Evolutionary conservation across 1,139 yeast species (phyloP).

Genomic region (Taiozyma sp.): DNA sequence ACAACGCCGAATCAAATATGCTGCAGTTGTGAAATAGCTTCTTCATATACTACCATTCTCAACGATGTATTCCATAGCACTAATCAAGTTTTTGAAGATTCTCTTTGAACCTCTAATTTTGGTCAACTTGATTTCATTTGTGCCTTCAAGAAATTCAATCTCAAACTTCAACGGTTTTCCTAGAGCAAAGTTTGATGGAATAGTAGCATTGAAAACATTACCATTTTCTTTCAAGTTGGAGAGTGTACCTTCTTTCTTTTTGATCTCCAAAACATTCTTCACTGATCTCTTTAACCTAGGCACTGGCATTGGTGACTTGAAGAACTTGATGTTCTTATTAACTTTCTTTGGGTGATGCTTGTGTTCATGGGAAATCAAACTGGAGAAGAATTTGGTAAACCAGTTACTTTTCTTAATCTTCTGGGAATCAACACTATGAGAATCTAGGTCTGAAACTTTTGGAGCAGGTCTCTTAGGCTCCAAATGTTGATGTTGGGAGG

Average conservation of each 20-base stretch:
- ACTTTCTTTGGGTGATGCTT: slow-evolving; percentile 1
- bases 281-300: slow-evolving; percentile 20
- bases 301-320: slow-evolving; percentile 17
- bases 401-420: slow-evolving; percentile 23
- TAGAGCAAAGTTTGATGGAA: slow-evolving; percentile 44
- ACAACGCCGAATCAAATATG: neutral
- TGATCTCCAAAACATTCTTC: slow-evolving; percentile 36
- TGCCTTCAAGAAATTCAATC: slow-evolving; percentile 34
- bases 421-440: slow-evolving; percentile 4
- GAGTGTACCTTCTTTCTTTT: slow-evolving; percentile 50
- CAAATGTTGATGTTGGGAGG: slow-evolving; percentile 1
- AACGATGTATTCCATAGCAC: slow-evolving; percentile 36
- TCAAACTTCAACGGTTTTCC: slow-evolving; percentile 46
- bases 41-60: slow-evolving; percentile 26
- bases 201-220: slow-evolving; percentile 41
- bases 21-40: neutral
- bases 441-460: slow-evolving; percentile 29
- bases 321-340: slow-evolving; percentile 6
- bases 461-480: slow-evolving; percentile 45
- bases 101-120: slow-evolving; percentile 54
- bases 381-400: slow-evolving; percentile 23
- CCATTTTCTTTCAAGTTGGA: slow-evolving; percentile 32
- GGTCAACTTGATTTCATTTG: slow-evolving; percentile 36
- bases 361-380: slow-evolving; percentile 12
- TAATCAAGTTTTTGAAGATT: slow-evolving; percentile 47